Evolutionary conservation across 768 basidiomycete genomes (phyloP).

Genomic region (Boletus coccyginus): DNA sequence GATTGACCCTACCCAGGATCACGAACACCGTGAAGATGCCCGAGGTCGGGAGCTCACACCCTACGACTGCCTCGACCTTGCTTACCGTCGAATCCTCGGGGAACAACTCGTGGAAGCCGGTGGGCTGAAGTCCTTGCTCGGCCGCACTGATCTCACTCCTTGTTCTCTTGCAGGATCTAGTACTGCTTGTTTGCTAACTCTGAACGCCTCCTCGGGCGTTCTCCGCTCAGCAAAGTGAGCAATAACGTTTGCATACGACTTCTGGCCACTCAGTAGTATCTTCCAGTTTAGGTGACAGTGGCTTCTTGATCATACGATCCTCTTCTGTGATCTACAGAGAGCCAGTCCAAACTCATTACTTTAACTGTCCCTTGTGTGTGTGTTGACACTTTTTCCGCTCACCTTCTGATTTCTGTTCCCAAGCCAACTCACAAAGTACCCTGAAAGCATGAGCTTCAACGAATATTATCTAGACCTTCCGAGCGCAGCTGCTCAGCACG

Average conservation of each 20-base stretch:
- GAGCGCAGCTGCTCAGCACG: slow-evolving; percentile 41
- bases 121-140: slow-evolving; percentile 29
- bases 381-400: neutral
- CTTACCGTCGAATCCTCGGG: slow-evolving; percentile 66
- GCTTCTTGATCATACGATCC: slow-evolving; percentile 68
- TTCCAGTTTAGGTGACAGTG: slow-evolving; percentile 73
- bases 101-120: slow-evolving; percentile 60
- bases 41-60: slow-evolving; percentile 72
- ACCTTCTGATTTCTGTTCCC: neutral
- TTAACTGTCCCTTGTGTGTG: slow-evolving; percentile 33
- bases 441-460: slow-evolving; percentile 18
- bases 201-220: slow-evolving; percentile 72
- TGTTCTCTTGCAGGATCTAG: slow-evolving; percentile 60
- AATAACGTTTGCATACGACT: neutral
- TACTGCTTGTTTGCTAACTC: slow-evolving; percentile 72
- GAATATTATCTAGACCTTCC: slow-evolving; percentile 36
- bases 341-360: slow-evolving; percentile 32
- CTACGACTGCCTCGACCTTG: slow-evolving; percentile 66
- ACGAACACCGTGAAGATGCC: slow-evolving; percentile 59
- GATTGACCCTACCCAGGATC: slow-evolving; percentile 71
- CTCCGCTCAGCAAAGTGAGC: slow-evolving; percentile 77
- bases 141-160: neutral
- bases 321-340: slow-evolving; percentile 56
- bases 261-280: slow-evolving; percentile 4
- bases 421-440: slow-evolving; percentile 36